These are phyloP conservation scores for Beauveria scarabaeidicola DNA, from an alignment of 2,329 filamentous ascomycete species.

Conservation along the genomic window DNA sequence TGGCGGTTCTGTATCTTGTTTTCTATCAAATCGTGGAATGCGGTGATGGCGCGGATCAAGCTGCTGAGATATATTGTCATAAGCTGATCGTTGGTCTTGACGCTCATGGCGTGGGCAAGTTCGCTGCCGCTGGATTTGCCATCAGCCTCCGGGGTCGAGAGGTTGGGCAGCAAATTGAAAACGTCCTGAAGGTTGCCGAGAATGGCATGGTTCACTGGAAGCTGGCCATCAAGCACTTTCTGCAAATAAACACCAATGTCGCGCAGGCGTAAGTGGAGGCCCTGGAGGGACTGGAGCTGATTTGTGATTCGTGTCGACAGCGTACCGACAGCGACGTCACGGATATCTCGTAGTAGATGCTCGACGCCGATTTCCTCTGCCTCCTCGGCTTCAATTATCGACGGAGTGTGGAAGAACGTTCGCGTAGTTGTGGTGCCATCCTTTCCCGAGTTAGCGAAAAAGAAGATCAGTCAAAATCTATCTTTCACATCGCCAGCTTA, in stretches of 20 bases:
- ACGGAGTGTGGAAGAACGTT: slow-evolving; percentile 97
- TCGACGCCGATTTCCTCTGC: slow-evolving; percentile 98
- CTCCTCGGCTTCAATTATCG: slow-evolving; percentile 97
- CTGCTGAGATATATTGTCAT: slow-evolving; percentile 98
- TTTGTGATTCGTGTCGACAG: slow-evolving; percentile 95
- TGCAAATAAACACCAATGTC: slow-evolving; percentile 94
- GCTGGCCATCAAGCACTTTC: slow-evolving; percentile 85
- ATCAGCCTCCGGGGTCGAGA: slow-evolving; percentile 71
- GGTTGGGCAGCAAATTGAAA: slow-evolving; percentile 95
- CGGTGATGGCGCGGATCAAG: slow-evolving; percentile 93
- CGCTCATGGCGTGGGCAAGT: slow-evolving; percentile 90
- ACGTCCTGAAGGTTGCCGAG: slow-evolving; percentile 98
- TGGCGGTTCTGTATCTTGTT: slow-evolving; percentile 99
- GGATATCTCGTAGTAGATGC: slow-evolving; percentile 93
- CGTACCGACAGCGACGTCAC: slow-evolving; percentile 94
- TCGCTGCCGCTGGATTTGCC: slow-evolving; percentile 65
- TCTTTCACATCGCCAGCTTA: slow-evolving; percentile 36
- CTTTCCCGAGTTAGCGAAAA: slow-evolving; percentile 35
- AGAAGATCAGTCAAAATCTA: not conserved
- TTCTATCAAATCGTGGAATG: slow-evolving; percentile 98
- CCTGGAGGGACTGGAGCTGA: slow-evolving; percentile 94
- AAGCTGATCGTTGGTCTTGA: slow-evolving; percentile 98
- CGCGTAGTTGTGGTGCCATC: slow-evolving; percentile 94
- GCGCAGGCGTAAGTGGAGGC: slow-evolving; percentile 84
- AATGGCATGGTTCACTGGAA: slow-evolving; percentile 95